phyloP scores from a whole-genome alignment of 163 green algal genomes.

The Coccomyxa subellipsoidea region DNA sequence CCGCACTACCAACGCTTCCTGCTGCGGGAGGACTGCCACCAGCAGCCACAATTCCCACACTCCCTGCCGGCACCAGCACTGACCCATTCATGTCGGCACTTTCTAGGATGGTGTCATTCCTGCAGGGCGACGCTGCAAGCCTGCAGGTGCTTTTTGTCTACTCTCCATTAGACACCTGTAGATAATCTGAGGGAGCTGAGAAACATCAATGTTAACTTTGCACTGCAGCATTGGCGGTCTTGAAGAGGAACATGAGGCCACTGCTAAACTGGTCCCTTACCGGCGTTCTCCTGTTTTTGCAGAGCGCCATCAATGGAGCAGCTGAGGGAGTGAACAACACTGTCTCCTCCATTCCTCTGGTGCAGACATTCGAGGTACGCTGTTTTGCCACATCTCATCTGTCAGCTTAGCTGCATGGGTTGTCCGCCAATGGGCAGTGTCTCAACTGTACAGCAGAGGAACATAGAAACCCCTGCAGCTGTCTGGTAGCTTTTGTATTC shows the following conservation, averaged over 20 bases:
- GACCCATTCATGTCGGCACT: not conserved
- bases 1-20: not conserved
- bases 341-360: not conserved
- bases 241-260: too few relatives aligned
- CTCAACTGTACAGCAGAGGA: too few relatives aligned
- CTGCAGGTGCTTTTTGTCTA: too few relatives aligned
- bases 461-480: too few relatives aligned
- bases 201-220: too few relatives aligned
- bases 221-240: too few relatives aligned
- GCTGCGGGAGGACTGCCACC: not conserved
- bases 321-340: not conserved
- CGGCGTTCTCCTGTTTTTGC: not conserved
- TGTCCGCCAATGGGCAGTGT: too few relatives aligned
- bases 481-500: too few relatives aligned
- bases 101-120: not conserved
- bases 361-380: not conserved
- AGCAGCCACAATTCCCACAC: not conserved
- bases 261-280: too few relatives aligned
- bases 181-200: too few relatives aligned
- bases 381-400: not conserved
- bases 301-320: not conserved
- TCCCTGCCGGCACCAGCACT: not conserved
- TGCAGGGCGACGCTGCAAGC: not conserved
- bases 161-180: too few relatives aligned
- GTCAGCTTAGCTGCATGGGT: not conserved